Evolutionary conservation across 345 rosid species (phyloP).

Genomic region (Lumnitzera littorea): DNA sequence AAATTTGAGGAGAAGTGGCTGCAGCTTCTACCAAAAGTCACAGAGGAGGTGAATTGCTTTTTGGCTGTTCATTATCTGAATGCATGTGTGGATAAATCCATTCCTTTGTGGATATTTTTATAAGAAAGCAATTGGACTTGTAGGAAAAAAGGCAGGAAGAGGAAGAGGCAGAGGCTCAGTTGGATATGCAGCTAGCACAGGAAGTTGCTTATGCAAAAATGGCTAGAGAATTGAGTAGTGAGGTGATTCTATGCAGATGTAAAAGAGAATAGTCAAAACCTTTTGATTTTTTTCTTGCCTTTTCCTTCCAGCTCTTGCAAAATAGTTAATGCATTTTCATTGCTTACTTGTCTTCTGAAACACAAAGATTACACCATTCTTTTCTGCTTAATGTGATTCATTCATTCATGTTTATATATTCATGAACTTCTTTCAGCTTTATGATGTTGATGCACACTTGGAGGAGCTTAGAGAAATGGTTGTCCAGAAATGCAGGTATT

Average conservation of each 20-base stretch:
- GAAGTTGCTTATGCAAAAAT: slow-evolving; percentile 73
- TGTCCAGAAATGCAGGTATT: slow-evolving; percentile 73
- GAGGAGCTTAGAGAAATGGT: slow-evolving; percentile 58
- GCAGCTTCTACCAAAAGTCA: slow-evolving; percentile 69
- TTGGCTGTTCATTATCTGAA: neutral
- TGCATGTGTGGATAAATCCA: neutral
- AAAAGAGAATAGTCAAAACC: too few species aligned
- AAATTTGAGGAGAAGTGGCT: slow-evolving; percentile 91
- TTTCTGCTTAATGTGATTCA: neutral
- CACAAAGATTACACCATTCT: neutral
- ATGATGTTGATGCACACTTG: slow-evolving; percentile 53
- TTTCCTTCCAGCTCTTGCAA: too few species aligned
- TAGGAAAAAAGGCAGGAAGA: slow-evolving; percentile 69
- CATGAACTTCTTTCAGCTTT: slow-evolving; percentile 37
- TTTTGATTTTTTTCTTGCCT: too few species aligned
- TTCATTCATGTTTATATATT: neutral
- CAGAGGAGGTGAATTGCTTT: slow-evolving; percentile 52
- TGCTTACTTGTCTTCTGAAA: too few species aligned
- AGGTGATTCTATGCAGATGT: slow-evolving; percentile 24
- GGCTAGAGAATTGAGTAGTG: slow-evolving; percentile 56
- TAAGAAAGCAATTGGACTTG: slow-evolving; percentile 9
- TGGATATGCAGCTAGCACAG: slow-evolving; percentile 57
- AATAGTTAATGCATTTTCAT: too few species aligned
- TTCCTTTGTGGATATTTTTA: slow-evolving; percentile 1
- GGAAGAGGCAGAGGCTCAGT: slow-evolving; percentile 52